Evolutionary conservation across 192 early-diverging fungal genomes (phyloP), one percentile per base, ranked within the genome.

Genomic region (Gonapodya prolifera): DNA sequence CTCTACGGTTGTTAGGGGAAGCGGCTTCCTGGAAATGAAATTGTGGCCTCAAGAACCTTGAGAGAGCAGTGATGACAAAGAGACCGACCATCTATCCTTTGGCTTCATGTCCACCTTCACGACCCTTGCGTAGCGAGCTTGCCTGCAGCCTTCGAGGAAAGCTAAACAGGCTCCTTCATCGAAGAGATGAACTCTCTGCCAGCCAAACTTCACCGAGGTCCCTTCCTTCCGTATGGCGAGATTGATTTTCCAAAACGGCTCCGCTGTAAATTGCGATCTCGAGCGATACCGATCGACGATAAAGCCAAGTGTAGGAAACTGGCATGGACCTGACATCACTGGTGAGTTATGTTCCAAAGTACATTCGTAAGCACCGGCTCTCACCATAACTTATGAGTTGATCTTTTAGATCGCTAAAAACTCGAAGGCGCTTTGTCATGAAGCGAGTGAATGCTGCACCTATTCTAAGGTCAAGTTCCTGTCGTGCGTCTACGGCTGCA

Each of bases 301-400:
- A 82, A 99, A 99, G 0, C 96, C 97, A 16, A 99, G 78, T 0
- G 96, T 98, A 0, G 97, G 97, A 70, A 99, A 96, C 82, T 99
- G 97, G 81, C 97, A 99, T 13, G 93, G 87, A 1, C 96, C 92
- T 92, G 70, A 35, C 2, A n/a, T n/a, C 28, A 32, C 2, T 32
- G 71, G 13, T 32, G 71, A 16, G 45, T 69, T 8, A 69, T 8
- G n/a, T 69, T 8, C 45, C 45, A n/a, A 16, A 69, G 13, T n/a
- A 8, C 13, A n/a, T 69, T 69, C n/a, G 45, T 8, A 69, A 69
- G 8, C 13, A 8, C 45, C 45, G 13, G 45, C 0, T 32, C 81
- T 35, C 80, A 91, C 94, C 97, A 84, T 93, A 98, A 81, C 93
- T 95, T 16, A 99, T 81, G 1, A 96, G 34, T 76, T 87, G 87